Evolutionary conservation across 2,329 filamentous ascomycete species (phyloP).

Genomic region (Blumeriella jaapii): DNA sequence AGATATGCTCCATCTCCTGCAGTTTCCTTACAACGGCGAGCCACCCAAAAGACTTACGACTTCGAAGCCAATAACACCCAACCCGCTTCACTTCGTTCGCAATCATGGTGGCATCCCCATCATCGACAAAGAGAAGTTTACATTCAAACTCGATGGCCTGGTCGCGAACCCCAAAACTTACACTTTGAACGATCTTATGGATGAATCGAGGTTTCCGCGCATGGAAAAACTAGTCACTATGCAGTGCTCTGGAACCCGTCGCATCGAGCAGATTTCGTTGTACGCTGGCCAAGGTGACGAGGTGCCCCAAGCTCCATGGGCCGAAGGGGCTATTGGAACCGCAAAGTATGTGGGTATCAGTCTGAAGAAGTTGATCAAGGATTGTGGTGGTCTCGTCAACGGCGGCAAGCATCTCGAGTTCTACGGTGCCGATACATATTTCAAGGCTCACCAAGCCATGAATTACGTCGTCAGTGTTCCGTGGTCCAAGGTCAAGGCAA

Average conservation of each 20-base stretch:
- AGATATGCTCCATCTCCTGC: constrained; percentile 49
- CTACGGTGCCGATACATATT: constrained; percentile 61
- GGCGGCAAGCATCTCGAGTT: constrained; percentile 53
- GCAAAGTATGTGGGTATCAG: constrained; percentile 51
- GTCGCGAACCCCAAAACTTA: constrained; percentile 46
- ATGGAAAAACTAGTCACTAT: constrained; percentile 47
- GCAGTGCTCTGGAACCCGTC: constrained; percentile 57
- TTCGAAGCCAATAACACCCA: constrained; percentile 45
- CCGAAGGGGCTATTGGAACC: constrained; percentile 56
- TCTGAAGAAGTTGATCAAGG: constrained; percentile 58
- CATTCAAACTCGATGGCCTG: constrained; percentile 45
- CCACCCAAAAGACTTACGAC: constrained; percentile 44
- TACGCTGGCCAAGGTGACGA: constrained; percentile 59
- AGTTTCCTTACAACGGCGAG: constrained; percentile 55
- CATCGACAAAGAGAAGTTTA: constrained; percentile 45
- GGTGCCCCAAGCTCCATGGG: constrained; percentile 40
- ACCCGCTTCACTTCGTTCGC: constrained; percentile 52
- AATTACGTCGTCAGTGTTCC: constrained; percentile 61
- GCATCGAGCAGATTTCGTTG: constrained; percentile 53
- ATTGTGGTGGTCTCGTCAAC: constrained; percentile 49
- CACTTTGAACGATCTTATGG: constrained; percentile 46
- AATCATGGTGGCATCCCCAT: constrained; percentile 63
- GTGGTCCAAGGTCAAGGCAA: constrained; percentile 52
- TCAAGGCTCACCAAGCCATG: constrained; percentile 52
- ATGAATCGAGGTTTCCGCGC: constrained; percentile 48